Base-by-base conservation (phyloP, 768 basidiomycete species). In the Jaapia argillacea region DNA sequence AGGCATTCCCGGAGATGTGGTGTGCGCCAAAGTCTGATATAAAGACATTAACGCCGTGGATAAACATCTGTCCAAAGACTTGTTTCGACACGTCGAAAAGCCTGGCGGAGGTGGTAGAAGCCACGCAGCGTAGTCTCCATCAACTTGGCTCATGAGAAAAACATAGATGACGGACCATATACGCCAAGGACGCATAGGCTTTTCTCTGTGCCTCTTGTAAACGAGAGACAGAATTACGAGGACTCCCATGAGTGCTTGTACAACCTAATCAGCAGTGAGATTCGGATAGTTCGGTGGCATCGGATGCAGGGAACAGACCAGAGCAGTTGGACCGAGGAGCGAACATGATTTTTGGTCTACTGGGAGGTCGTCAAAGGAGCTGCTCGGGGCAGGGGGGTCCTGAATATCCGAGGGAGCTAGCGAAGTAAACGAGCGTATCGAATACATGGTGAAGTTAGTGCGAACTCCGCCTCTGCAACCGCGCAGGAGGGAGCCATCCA, bases 21-120 rank as follows among this genome's bases (percentile, higher is more conserved):
- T 77, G 65, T 1, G 91, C 89, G 21, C 82, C 77, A 24, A 89
- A 51, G 52, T 78, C 78, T 22, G 91, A 91, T 40, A 89, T 77
- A 26, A 90, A 64, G 18, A 91, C 72, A 57, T 92, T 92, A 35
- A 76, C 66, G 2, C 73, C 74, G 55, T 92, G 88, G 3, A 91
- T 77, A 54, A 86, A 83, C 67, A 83, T 69, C 55, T 87, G 84
- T 37, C 88, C 94, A 12, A 85, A 71, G 43, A 96, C 66, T 67
- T 97, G 93, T 60, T 96, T 96, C 2, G 81, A 83, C 4, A 96
- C 85, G 54, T 96, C 92, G 59, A 87, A 91, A n/a, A 85, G 57
- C 90, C 87, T 90, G 37, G 37, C 37, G 22, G 37, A 38, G 20
- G 20, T 7, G 20, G 10, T 10, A 6, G 37, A 10, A 38, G 37